Evolutionary conservation across 2,329 filamentous ascomycete species (phyloP), one percentile per base, ranked within the genome.

Genomic region (Xylariaceae sp.): DNA sequence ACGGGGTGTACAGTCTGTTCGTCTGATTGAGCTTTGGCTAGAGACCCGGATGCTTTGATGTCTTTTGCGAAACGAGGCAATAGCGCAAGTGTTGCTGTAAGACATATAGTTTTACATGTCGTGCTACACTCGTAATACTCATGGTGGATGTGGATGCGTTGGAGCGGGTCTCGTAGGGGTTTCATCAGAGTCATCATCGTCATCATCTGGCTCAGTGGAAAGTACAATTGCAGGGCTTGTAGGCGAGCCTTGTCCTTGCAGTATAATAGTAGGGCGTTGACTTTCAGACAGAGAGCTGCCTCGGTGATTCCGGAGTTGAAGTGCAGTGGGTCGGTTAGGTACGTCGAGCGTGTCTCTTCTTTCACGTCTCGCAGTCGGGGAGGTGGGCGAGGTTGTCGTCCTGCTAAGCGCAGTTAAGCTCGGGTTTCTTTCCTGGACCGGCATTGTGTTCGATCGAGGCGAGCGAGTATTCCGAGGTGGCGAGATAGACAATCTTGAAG

Each of bases 281-380:
- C 31, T 31, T 17, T 34, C n/a, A 9, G 55, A 28, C 1, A 54
- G 45, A 9, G 52, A 50, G 45, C 42, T 56, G 39, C 50, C 56
- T 22, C 59, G 46, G 14, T 39, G 45, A 14, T 28, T 60, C 42
- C 53, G 22, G 22, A 28, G 7, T 28, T 28, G 47, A 48, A 55
- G 40, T 31, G 18, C 59, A 48, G 55, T 60, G 36, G 14, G 53
- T 11, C 13, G 58, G 33, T 11, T 53, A 0, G 69, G 69, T 18
- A 71, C 68, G 31, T 69, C 63, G 6, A 71, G 66, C 1, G 68
- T 71, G 16, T 66, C 63, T 4, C 66, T 53, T 50, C 69, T 58
- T 22, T 33, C 14, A 2, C 42, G 12, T 34, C 47, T 38, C 17
- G 9, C 19, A 13, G 43, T 19, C 1, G 47, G 34, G 22, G 22